Base-by-base conservation (phyloP, 2,329 filamentous ascomycete species). In the Monosporascus ibericus region DNA sequence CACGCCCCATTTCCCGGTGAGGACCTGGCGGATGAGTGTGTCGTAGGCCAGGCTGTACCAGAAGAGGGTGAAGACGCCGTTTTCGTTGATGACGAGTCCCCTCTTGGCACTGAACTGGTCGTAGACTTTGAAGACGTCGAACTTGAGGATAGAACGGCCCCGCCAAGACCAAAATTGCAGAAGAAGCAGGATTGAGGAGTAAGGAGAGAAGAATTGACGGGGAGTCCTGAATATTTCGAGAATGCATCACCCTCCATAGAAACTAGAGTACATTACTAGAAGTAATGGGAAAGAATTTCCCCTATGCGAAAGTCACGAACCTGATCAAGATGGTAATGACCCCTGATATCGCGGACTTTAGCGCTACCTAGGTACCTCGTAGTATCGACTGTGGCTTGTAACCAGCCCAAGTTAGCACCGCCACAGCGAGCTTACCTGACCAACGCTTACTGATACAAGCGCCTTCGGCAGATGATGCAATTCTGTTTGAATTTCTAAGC, bases 11-110 rank as follows among this genome's bases (percentile, higher is more conserved):
- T 61, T 18, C 57, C 60, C 9, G 55, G 49, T 9, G 56, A 62
- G 22, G 49, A 63, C 48, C 46, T 48, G 11, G 68, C 72, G 50
- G 67, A 66, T 46, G 68, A 70, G 25, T 69, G 68, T 54, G 64
- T 70, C 49, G 67, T 69, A 60, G 68, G 69, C 18, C 72, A 70
- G 59, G 65, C 65, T 2, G 61, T 72, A 27, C 59, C 60, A 30
- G 69, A 74, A 52, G 69, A 70, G 50, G 62, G 54, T 27, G 67
- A 65, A 47, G 60, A 62, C 4, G 15, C 44, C 14, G 58, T 59
- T 22, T 58, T 56, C 2, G 49, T 53, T 14, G 53, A 58, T 9
- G 53, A 42, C 4, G 11, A 18, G 39, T 42, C 39, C 9, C 5
- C 22, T 18, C 39, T 14, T 5, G 39, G 39, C 14, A 42, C 18